These are phyloP conservation scores for Monilinia fructicola DNA, from an alignment of 2,329 filamentous ascomycete species.

Conservation along the genomic window DNA sequence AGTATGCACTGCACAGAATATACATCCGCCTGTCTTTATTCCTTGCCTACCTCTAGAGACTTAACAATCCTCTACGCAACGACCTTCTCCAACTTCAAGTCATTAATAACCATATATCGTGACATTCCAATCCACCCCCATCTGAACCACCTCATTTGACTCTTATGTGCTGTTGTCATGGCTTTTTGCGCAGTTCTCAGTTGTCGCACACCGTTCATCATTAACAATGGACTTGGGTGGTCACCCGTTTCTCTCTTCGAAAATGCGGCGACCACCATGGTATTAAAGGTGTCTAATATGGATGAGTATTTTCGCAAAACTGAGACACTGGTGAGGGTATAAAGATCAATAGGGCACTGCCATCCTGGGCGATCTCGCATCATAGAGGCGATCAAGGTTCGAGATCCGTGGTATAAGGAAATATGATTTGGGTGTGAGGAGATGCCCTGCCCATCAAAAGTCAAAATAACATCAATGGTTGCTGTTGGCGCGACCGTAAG, in stretches of 20 bases:
- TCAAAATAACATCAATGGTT: slow-evolving; percentile 64
- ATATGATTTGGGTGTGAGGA: slow-evolving; percentile 93
- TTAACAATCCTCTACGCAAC: background rate
- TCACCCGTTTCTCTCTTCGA: slow-evolving; percentile 45
- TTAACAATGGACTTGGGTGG: slow-evolving; percentile 62
- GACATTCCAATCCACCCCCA: slow-evolving; percentile 93
- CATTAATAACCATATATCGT: slow-evolving; percentile 94
- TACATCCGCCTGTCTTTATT: background rate
- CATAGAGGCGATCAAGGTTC: slow-evolving; percentile 66
- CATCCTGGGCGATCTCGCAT: slow-evolving; percentile 63
- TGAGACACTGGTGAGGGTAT: slow-evolving; percentile 74
- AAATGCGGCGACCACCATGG: slow-evolving; percentile 58
- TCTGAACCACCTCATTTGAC: slow-evolving; percentile 98
- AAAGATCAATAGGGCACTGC: slow-evolving; percentile 75
- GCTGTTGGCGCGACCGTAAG: slow-evolving; percentile 45
- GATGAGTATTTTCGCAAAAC: slow-evolving; percentile 78
- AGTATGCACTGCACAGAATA: slow-evolving; percentile 3
- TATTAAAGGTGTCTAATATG: slow-evolving; percentile 73
- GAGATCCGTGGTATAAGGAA: slow-evolving; percentile 80
- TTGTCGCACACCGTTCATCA: slow-evolving; percentile 64
- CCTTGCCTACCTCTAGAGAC: too few species aligned
- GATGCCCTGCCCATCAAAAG: slow-evolving; percentile 81
- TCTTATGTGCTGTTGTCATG: slow-evolving; percentile 87
- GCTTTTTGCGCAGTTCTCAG: slow-evolving; percentile 73
- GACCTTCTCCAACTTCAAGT: slow-evolving; percentile 65